These are phyloP conservation scores for Fusarium humuli DNA, from an alignment of 2,329 filamentous ascomycete species.

Conservation along the genomic window DNA sequence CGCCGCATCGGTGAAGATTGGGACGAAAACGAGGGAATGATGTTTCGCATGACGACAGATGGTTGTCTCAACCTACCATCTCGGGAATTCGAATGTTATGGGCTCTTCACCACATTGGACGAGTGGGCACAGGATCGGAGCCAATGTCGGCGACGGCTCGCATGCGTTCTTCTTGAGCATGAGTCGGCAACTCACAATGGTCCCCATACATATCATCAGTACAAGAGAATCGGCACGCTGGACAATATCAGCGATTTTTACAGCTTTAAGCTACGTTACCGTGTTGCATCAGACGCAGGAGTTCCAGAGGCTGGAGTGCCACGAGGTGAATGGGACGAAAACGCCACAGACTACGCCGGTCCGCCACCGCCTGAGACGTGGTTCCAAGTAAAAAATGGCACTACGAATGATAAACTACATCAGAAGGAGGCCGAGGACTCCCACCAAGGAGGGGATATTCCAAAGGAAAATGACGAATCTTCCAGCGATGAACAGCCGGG, in stretches of 20 bases:
- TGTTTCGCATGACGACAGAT: not conserved
- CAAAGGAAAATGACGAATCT: not conserved
- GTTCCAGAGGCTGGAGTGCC: not conserved
- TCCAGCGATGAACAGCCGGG: not conserved
- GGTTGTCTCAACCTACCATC: not conserved
- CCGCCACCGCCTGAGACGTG: not conserved
- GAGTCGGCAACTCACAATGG: not conserved
- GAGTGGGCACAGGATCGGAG: not conserved
- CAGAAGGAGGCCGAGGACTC: not conserved
- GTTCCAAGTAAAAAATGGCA: not conserved
- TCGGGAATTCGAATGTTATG: not conserved
- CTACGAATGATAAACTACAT: not conserved
- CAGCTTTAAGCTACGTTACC: conserved; percentile 2
- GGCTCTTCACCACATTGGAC: not conserved
- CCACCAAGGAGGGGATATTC: not conserved
- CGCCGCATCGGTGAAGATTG: not conserved
- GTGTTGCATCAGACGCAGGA: not conserved
- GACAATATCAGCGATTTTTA: not conserved
- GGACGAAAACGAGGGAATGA: not conserved
- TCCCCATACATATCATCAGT: not conserved
- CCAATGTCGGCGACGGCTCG: not conserved
- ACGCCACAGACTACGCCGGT: not conserved
- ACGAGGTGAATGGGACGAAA: not conserved
- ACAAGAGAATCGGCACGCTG: not conserved
- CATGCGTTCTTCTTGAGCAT: not conserved